Base-by-base conservation (phyloP, 2,329 filamentous ascomycete genomes). In the Penicillium sp. region DNA sequence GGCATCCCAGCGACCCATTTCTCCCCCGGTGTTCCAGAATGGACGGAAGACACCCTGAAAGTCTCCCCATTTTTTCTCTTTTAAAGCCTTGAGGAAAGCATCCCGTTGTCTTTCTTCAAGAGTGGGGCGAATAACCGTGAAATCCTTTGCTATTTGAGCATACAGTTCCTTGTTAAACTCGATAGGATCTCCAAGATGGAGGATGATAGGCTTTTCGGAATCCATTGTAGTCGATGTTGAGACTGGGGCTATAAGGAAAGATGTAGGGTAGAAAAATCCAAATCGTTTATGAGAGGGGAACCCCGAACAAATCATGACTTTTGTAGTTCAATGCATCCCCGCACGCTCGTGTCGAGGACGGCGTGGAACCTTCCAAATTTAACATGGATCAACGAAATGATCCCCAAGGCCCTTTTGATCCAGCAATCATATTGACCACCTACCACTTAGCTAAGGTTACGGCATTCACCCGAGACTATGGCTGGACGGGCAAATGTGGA, bases 1-100 rank as follows among this genome's bases (percentile, higher is more conserved):
- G 24, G 48, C 48, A 48, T 56, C 53, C 53, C 53, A 56, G 24
- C 53, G 48, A n/a, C 53, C 53, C 53, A 56, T 56, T 27, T 56
- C 53, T 2, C 53, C 53, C n/a, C 53, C 53, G 2, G 43, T 48
- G 16, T 52, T 52, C 54, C 54, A 56, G 26, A 56, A 56, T 29
- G 54, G 49, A 44, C 54, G 53, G 26, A 56, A 52, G 22, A 56
- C 19, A 27, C 43, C 48, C 21, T 56, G 48, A 6, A 56, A 56
- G 26, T 49, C 33, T 7, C 54, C 54, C 54, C 54, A 56, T 56
- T 48, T 56, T 24, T 56, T 56, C 37, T 56, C 54, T 48, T 22
- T 48, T 4, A 52, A n/a, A 16, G 54, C 49, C 11, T 31, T 35
- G 10, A 56, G 37, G n/a, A 56, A 56, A 6, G 14, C 26, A 29